Percentiles rank a stretch among this genome's conserved stretches.
phyloP scores from a whole-genome alignment of 345 rosid genomes.

The Theobroma cacao region DNA sequence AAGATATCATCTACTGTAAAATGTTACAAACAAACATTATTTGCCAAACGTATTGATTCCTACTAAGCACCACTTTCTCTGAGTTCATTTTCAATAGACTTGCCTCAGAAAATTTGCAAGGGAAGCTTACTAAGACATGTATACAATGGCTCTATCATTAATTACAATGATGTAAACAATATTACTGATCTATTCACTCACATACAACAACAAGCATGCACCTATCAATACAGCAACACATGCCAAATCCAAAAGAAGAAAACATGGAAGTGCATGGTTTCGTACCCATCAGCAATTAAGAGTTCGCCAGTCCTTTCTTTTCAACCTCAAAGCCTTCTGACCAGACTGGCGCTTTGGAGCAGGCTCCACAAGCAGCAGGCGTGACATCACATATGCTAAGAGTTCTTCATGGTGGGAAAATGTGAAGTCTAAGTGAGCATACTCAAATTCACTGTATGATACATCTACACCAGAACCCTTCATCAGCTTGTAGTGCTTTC shows the following conservation, averaged over 20 bases:
- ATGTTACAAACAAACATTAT: background rate
- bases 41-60: background rate
- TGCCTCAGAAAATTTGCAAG: background rate
- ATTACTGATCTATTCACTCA: constrained; percentile 1
- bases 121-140: background rate
- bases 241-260: constrained; percentile 17
- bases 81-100: background rate
- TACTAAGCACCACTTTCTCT: background rate
- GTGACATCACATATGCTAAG: constrained; percentile 75
- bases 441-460: constrained; percentile 72
- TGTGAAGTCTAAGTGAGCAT: constrained; percentile 93
- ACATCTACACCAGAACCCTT: constrained; percentile 65
- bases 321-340: constrained; percentile 40
- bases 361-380: constrained; percentile 58
- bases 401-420: constrained; percentile 89
- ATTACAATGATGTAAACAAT: background rate
- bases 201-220: constrained; percentile 19
- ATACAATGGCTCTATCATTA: background rate
- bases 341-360: constrained; percentile 28
- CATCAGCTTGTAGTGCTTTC: constrained; percentile 74
- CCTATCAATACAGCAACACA: constrained; percentile 18
- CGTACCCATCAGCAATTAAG: background rate
- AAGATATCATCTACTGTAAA: background rate
- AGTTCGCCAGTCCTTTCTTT: constrained; percentile 25
- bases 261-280: constrained; percentile 10